These are phyloP conservation scores for Apiospora rasikravindrae DNA, from an alignment of 2,329 filamentous ascomycete species.

Conservation along the genomic window DNA sequence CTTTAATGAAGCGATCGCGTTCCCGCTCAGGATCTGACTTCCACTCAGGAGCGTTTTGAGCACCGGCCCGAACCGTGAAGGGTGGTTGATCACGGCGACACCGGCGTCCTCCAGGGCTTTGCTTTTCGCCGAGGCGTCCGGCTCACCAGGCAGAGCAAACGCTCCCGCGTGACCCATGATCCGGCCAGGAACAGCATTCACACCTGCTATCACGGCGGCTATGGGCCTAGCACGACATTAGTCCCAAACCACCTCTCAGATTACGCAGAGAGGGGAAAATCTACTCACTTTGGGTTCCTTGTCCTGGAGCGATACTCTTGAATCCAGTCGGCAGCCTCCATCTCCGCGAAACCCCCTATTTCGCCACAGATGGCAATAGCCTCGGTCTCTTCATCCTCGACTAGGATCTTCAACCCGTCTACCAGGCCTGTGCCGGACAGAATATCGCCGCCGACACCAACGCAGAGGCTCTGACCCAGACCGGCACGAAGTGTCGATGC, in stretches of 20 bases:
- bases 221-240: slow-evolving; percentile 61
- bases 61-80: slow-evolving; percentile 73
- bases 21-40: slow-evolving; percentile 23
- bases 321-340: slow-evolving; percentile 78
- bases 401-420: slow-evolving; percentile 71
- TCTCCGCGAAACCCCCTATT: slow-evolving; percentile 71
- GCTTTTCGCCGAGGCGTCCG: slow-evolving; percentile 68
- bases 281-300: slow-evolving; percentile 65
- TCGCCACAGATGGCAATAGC: slow-evolving; percentile 77
- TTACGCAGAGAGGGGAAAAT: not conserved
- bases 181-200: slow-evolving; percentile 64
- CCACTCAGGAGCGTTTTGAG: slow-evolving; percentile 66
- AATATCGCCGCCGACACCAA: slow-evolving; percentile 76
- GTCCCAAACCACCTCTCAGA: not conserved
- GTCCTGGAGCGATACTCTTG: slow-evolving; percentile 64
- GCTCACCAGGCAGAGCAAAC: slow-evolving; percentile 70
- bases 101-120: slow-evolving; percentile 69
- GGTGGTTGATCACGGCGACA: slow-evolving; percentile 74
- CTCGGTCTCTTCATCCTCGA: slow-evolving; percentile 69
- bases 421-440: slow-evolving; percentile 76
- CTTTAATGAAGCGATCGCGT: slow-evolving; percentile 21
- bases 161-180: slow-evolving; percentile 85
- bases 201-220: slow-evolving; percentile 72
- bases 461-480: slow-evolving; percentile 73
- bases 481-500: slow-evolving; percentile 72